Conservation (phyloP, 148 eudicot species). For the Rhododendron ferrugineum region DNA sequence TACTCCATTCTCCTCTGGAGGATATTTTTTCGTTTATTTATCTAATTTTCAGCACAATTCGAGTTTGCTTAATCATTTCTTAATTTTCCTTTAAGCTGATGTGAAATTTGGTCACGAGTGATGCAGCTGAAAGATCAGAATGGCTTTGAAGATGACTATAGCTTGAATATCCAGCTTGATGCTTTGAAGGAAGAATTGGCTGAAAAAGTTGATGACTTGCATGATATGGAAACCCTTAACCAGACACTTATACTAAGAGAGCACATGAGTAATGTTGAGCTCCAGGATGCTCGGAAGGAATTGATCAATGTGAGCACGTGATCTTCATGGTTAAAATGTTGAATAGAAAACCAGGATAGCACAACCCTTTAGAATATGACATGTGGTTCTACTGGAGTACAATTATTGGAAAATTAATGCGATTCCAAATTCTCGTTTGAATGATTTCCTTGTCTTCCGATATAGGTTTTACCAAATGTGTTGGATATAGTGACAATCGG, state of each 20-base stretch:
- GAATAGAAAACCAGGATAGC: not conserved
- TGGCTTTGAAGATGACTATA: conserved; percentile 12
- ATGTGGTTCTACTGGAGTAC: not conserved
- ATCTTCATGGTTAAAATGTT: not conserved
- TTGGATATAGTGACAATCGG: conserved; percentile 16
- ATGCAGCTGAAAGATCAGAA: conserved; percentile 24
- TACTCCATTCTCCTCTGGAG: not conserved
- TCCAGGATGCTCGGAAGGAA: conserved; percentile 35
- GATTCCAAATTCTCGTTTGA: not conserved
- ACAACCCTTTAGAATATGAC: not conserved
- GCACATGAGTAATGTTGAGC: conserved; percentile 30
- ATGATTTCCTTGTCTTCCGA: not conserved
- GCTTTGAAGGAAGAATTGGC: conserved; percentile 24
- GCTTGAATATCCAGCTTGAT: conserved; percentile 19
- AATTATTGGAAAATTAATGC: not conserved
- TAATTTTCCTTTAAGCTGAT: conserved; percentile 3
- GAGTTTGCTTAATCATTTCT: not conserved
- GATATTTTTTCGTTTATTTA: not conserved
- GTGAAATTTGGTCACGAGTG: not conserved
- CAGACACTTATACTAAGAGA: conserved; percentile 35
- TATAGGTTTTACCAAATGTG: conserved; percentile 20
- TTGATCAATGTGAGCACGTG: conserved; percentile 24
- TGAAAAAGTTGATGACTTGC: conserved; percentile 29
- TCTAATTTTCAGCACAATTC: not conserved
- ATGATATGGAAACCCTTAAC: conserved; percentile 29